Evolutionary conservation across 495 filamentous ascomycete genomes (phyloP).

Genomic region (Astrocystis sublimbata): DNA sequence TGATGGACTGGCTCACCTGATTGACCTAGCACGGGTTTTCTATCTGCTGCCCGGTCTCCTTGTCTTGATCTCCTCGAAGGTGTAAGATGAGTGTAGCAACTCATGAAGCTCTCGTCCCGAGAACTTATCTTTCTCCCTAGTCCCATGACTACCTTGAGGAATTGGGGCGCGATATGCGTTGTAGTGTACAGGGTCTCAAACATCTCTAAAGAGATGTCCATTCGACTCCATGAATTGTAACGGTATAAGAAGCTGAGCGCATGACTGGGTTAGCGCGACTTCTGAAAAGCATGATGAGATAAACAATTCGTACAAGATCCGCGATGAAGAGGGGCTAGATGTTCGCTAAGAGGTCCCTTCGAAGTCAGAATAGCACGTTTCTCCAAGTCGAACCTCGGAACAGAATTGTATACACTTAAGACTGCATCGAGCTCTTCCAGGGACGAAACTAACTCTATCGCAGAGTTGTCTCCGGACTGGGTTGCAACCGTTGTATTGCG

Average conservation of each 20-base stretch:
- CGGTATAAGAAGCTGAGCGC: conserved; percentile 11
- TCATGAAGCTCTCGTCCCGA: conserved; percentile 15
- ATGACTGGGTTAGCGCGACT: background rate
- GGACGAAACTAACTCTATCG: background rate
- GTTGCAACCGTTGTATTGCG: background rate
- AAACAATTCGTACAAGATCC: background rate
- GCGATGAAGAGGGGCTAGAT: background rate
- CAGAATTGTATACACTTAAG: background rate
- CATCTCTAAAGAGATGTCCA: conserved; percentile 7
- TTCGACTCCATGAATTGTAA: conserved; percentile 18
- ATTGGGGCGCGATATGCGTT: conserved; percentile 6
- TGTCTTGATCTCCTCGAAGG: background rate
- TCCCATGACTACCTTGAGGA: conserved; percentile 9
- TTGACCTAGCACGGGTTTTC: background rate
- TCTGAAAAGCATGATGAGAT: background rate
- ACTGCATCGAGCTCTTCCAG: background rate
- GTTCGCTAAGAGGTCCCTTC: background rate
- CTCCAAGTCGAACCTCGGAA: background rate
- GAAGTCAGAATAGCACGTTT: background rate
- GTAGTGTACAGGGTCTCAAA: background rate
- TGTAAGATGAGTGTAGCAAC: conserved; percentile 8
- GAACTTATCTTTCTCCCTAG: conserved; percentile 9
- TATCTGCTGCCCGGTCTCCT: background rate
- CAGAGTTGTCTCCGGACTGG: background rate
- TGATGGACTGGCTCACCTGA: background rate